phyloP scores from a whole-genome alignment of 2,329 filamentous ascomycete species.

The Hymenoscyphus linearis region DNA sequence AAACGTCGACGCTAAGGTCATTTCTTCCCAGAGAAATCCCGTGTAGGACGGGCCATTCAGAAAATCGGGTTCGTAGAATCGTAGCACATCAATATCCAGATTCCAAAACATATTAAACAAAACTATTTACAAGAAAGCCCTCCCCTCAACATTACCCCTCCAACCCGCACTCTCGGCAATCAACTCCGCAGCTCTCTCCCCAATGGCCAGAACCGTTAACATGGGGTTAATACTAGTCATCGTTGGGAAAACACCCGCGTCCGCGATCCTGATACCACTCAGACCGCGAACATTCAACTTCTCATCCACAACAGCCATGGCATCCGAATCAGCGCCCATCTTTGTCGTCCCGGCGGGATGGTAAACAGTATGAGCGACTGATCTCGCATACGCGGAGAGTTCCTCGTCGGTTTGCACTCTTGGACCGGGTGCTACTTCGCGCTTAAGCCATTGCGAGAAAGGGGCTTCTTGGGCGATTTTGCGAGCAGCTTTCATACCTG shows the following conservation, averaged over 20 bases:
- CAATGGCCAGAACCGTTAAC: constrained; percentile 80
- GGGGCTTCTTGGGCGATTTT: constrained; percentile 34
- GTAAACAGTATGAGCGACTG: constrained; percentile 83
- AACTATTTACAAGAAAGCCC: constrained; percentile 21
- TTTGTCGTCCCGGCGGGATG: constrained; percentile 86
- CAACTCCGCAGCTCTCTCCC: constrained; percentile 79
- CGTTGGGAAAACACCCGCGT: constrained; percentile 82
- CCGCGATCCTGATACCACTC: constrained; percentile 70
- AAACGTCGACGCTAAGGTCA: no score
- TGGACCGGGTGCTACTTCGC: constrained; percentile 35
- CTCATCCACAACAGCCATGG: constrained; percentile 73
- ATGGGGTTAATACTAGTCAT: constrained; percentile 87
- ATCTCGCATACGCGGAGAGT: constrained; percentile 73
- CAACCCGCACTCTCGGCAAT: constrained; percentile 69
- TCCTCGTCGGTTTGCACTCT: constrained; percentile 66
- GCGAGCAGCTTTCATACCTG: constrained; percentile 33
- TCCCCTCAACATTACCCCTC: constrained; percentile 35
- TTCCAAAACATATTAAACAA: no score
- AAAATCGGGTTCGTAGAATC: no score
- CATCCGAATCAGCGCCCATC: constrained; percentile 72
- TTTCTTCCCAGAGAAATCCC: no score
- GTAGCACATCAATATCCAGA: no score
- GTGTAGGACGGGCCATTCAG: no score
- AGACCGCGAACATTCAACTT: constrained; percentile 68
- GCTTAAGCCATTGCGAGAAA: constrained; percentile 38